Evolutionary conservation across 495 filamentous ascomycete genomes (phyloP).

Genomic region (Penicillium angulare): DNA sequence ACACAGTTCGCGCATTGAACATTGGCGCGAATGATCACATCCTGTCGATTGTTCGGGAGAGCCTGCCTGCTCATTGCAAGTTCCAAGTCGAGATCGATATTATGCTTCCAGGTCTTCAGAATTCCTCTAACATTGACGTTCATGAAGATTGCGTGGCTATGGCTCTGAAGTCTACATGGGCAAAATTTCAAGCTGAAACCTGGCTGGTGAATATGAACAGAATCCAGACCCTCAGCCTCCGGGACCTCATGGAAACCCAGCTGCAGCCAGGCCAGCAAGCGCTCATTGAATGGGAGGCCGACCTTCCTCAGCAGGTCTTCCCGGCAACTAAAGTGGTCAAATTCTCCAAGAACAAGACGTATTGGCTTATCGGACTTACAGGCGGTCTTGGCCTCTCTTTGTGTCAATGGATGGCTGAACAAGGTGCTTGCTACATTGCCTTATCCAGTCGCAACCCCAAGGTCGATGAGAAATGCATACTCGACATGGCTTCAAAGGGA

Average conservation of each 20-base stretch:
- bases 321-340: constrained; percentile 16
- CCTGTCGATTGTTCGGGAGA: neutral
- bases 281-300: constrained; percentile 11
- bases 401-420: constrained; percentile 52
- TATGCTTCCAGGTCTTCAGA: neutral
- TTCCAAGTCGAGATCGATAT: constrained; percentile 14
- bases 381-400: constrained; percentile 58
- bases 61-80: constrained; percentile 9
- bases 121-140: neutral
- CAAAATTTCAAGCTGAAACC: neutral
- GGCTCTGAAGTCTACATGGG: constrained; percentile 12
- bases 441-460: constrained; percentile 57
- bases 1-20: constrained; percentile 14
- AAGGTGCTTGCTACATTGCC: constrained; percentile 54
- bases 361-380: constrained; percentile 57
- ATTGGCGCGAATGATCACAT: constrained; percentile 4
- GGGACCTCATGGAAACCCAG: constrained; percentile 10
- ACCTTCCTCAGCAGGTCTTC: constrained; percentile 10
- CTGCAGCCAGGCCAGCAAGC: constrained; percentile 1
- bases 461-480: constrained; percentile 48
- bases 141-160: neutral
- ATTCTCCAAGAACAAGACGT: constrained; percentile 45
- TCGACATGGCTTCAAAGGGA: constrained; percentile 3
- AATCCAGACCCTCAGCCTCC: constrained; percentile 1
- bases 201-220: constrained; percentile 9